Evolutionary conservation across 2,329 filamentous ascomycete species (phyloP).

Genomic region (Annulohypoxylon truncatum): DNA sequence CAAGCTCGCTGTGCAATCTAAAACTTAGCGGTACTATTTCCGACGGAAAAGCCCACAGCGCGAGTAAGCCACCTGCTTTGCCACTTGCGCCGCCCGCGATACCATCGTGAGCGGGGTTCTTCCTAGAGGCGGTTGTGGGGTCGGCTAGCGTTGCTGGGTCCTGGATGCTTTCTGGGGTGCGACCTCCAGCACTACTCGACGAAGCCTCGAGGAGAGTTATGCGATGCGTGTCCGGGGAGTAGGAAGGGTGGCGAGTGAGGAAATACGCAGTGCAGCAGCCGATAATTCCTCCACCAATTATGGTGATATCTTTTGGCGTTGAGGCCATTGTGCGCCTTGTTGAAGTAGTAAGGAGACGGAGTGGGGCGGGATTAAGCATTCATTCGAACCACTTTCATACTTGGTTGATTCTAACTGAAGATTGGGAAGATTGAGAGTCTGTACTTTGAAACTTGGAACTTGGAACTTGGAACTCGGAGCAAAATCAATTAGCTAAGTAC

Average conservation of each 20-base stretch:
- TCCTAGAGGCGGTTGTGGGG: constrained; percentile 40
- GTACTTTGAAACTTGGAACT: not conserved
- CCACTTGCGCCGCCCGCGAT: constrained; percentile 82
- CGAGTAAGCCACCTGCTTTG: constrained; percentile 80
- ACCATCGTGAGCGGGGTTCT: constrained; percentile 52
- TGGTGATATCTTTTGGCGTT: constrained; percentile 48
- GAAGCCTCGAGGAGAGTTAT: constrained; percentile 80
- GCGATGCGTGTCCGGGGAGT: constrained; percentile 70
- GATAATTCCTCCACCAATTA: constrained; percentile 78
- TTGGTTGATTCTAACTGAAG: not conserved
- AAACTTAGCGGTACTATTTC: constrained; percentile 79
- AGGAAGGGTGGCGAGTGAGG: constrained; percentile 76
- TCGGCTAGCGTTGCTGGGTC: constrained; percentile 50
- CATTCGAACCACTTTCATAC: not conserved
- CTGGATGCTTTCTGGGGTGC: constrained; percentile 49
- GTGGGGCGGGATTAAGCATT: constrained; percentile 25
- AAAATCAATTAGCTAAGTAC: not conserved
- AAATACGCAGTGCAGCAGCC: constrained; percentile 80
- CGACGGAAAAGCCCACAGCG: constrained; percentile 78
- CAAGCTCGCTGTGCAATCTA: constrained; percentile 74
- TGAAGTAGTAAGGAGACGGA: constrained; percentile 26
- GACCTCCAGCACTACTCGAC: constrained; percentile 54
- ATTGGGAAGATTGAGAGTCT: not conserved
- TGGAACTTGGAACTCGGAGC: not conserved
- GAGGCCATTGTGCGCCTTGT: constrained; percentile 30